Evolutionary conservation across 1,284 basidiomycete species (phyloP), one percentile per base, ranked within the genome.

Genomic region (Sporisorium exsertum): DNA sequence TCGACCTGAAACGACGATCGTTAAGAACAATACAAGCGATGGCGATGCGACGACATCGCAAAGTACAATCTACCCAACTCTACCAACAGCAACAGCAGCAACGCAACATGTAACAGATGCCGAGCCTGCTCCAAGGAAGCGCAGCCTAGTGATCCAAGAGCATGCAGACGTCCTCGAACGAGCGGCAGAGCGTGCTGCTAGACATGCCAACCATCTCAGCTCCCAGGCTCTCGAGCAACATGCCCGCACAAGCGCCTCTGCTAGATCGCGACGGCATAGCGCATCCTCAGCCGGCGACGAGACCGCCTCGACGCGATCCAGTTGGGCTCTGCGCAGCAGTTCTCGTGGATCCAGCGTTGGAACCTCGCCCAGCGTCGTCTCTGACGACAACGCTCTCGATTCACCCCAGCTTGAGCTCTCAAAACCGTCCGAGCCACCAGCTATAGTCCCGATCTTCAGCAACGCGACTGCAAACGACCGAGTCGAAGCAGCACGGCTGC

Each of bases 101-200:
- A 20, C 57, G 18, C 40, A 46, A 24, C 24, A 54, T 18, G 8
- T 51, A 26, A n/a, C 40, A 53, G 47, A 45, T 18, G 27, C 42
- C 2, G 58, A 61, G n/a, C 16, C 43, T 16, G 62, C 64, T 20
- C 55, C 65, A 12, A 62, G 65, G n/a, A 72, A 72, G 45, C 69
- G 69, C 52, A 69, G 75, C 49, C 47, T 77, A 5, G 71, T 77
- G n/a, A 70, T 77, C 43, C 75, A 73, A 43, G 75, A 77, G 49
- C 66, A 69, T 32, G 66, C 66, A 35, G 66, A 73, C 35, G 70
- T 73, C 12, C 46, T 77, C 32, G 75, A 77, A 50, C 55, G 75
- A 2, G 75, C 70, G 8, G 75, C 75, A 27, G 75, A 70, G 54
- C 58, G 75, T 13, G 75, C 75, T 20, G 69, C 73, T 7, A 52